Evolutionary conservation across 2,329 filamentous ascomycete genomes (phyloP).

Genomic region (Neonectria magnoliae): DNA sequence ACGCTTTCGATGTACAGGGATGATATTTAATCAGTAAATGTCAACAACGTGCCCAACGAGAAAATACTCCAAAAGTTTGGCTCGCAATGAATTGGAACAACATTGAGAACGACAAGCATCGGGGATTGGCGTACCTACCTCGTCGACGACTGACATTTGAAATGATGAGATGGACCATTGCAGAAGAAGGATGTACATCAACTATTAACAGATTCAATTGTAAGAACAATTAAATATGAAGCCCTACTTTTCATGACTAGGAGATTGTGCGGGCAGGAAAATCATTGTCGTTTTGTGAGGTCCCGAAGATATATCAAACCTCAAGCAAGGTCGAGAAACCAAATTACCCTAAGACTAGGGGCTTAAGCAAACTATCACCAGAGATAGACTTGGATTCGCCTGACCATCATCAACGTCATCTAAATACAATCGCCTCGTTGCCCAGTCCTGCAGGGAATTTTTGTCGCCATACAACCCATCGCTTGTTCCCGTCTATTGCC

Average conservation of each 20-base stretch:
- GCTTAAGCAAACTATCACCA: conserved; percentile 7
- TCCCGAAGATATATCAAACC: neutral
- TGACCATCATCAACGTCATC: conserved; percentile 18
- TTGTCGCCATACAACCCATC: conserved; percentile 18
- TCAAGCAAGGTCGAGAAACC: neutral
- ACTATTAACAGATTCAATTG: neutral
- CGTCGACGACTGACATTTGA: neutral
- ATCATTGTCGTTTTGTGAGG: neutral
- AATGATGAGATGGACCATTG: neutral
- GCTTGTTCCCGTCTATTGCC: conserved; percentile 11
- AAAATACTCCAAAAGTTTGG: neutral
- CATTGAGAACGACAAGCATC: neutral
- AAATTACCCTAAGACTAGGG: conserved; percentile 11
- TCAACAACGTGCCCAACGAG: neutral
- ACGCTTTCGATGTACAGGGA: too few species aligned
- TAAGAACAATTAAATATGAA: neutral
- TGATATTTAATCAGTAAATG: neutral
- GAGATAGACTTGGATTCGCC: conserved; percentile 2
- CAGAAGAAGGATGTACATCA: neutral
- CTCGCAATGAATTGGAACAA: neutral
- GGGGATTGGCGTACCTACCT: neutral
- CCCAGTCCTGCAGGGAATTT: conserved; percentile 18
- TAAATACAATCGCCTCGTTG: conserved; percentile 13
- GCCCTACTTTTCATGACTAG: neutral
- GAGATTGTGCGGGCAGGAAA: neutral